phyloP scores from a whole-genome alignment of 306 rosid species.

The Cucurbita pepo region DNA sequence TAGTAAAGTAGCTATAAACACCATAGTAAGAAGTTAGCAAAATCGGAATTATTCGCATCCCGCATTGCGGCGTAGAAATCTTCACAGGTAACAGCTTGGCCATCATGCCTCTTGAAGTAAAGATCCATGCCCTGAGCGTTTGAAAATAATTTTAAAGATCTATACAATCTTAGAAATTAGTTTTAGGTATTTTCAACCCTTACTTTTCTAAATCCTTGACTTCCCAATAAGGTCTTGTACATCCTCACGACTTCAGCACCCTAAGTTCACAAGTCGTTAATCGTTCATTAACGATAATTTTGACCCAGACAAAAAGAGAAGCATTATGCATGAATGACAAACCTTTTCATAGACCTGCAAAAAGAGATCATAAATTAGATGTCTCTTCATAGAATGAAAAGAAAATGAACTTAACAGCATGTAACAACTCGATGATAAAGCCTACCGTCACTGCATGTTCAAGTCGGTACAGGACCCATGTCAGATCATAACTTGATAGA shows the following conservation, averaged over 20 bases:
- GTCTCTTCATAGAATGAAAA: conserved; percentile 5
- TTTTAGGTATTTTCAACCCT: conserved; percentile 11
- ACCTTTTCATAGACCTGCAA: conserved; percentile 98
- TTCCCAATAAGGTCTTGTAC: conserved; percentile 93
- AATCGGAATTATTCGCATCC: conserved; percentile 83
- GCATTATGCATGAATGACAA: conserved; percentile 9
- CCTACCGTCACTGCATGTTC: conserved; percentile 80
- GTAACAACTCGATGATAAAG: conserved; percentile 7
- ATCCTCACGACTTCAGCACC: conserved; percentile 99
- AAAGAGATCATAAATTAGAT: conserved; percentile 19
- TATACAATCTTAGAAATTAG: not conserved
- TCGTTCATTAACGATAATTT: not conserved
- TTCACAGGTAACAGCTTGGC: conserved; percentile 98
- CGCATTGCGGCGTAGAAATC: conserved; percentile 90
- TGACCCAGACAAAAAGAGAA: conserved; percentile 11
- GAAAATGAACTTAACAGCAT: not conserved
- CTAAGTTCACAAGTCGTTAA: conserved; percentile 32
- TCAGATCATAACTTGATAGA: conserved; percentile 22
- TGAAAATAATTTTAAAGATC: not conserved
- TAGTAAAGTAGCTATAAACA: conserved; percentile 12
- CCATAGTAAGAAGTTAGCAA: conserved; percentile 85
- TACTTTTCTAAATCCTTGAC: conserved; percentile 83
- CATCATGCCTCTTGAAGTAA: conserved; percentile 92
- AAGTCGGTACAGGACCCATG: conserved; percentile 30
- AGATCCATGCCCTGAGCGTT: conserved; percentile 91